phyloP scores from a whole-genome alignment of 2,329 filamentous ascomycete species.

The Fusarium nisikadoi region DNA sequence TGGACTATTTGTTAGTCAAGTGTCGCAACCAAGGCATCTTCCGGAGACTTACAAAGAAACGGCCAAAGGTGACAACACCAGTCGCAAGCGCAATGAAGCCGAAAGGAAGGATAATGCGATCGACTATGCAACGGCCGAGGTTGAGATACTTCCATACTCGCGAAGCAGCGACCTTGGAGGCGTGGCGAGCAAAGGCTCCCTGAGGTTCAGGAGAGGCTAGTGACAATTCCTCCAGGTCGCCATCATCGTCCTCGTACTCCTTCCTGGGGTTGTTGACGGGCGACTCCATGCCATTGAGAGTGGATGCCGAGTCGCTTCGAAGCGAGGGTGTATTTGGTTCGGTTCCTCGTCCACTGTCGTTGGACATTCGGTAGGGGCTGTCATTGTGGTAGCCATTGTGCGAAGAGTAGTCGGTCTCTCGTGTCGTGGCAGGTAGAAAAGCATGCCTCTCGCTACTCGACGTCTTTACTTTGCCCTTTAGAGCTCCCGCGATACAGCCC shows the following conservation, averaged over 20 bases:
- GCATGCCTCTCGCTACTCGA: constrained; percentile 48
- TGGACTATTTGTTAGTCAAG: constrained; percentile 47
- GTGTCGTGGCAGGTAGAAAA: constrained; percentile 72
- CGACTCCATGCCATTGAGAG: constrained; percentile 56
- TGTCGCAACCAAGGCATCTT: background rate
- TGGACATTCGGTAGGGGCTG: constrained; percentile 65
- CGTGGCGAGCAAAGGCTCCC: constrained; percentile 62
- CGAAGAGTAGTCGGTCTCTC: background rate
- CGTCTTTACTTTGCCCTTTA: background rate
- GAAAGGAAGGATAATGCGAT: constrained; percentile 80
- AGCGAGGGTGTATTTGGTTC: constrained; percentile 75
- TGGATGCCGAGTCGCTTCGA: constrained; percentile 72
- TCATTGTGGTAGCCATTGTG: constrained; percentile 63
- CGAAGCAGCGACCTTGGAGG: constrained; percentile 66
- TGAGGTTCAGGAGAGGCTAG: constrained; percentile 52
- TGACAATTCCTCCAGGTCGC: constrained; percentile 49
- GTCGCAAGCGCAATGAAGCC: constrained; percentile 79
- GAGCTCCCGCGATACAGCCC: constrained; percentile 62
- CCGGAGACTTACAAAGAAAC: constrained; percentile 78
- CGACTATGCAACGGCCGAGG: constrained; percentile 73
- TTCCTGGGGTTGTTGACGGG: constrained; percentile 53
- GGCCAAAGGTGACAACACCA: constrained; percentile 80
- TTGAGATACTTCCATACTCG: constrained; percentile 68
- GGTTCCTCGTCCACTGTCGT: constrained; percentile 80
- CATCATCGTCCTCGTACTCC: constrained; percentile 63